Conservation (phyloP, 257 asterid species). For the Leptodermis oblonga region DNA sequence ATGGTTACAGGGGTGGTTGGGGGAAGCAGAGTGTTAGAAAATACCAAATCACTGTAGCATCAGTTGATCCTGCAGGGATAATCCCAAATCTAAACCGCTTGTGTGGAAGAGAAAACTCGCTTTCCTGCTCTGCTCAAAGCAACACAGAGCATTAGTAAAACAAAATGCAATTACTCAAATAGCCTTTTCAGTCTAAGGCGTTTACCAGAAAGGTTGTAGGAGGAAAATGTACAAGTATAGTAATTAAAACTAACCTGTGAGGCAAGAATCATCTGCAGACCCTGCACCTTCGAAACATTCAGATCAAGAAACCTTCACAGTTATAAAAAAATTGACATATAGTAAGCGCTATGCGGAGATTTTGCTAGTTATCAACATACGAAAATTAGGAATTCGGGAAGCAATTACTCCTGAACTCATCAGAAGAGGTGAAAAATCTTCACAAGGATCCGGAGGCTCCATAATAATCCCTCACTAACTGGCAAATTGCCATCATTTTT, state of each 20-base stretch:
- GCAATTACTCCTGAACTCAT: conserved; percentile 36
- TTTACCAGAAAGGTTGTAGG: not conserved
- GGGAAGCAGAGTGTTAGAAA: conserved; percentile 15
- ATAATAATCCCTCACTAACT: conserved; percentile 29
- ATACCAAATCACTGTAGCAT: conserved; percentile 91
- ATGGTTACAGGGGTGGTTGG: too few relatives aligned
- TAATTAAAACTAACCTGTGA: conserved; percentile 27
- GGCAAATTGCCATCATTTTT: conserved; percentile 35
- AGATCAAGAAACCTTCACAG: conserved; percentile 23
- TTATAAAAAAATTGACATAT: conserved; percentile 11
- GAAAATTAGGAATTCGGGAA: conserved; percentile 34
- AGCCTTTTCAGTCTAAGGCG: too few relatives aligned
- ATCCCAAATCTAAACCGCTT: conserved; percentile 81
- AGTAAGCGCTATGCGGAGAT: conserved; percentile 13
- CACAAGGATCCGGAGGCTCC: conserved; percentile 43
- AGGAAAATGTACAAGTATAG: conserved; percentile 1
- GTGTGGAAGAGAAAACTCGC: conserved; percentile 59
- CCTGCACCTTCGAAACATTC: conserved; percentile 32
- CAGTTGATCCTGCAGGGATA: conserved; percentile 99
- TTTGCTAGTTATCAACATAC: conserved; percentile 40
- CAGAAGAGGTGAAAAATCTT: conserved; percentile 68
- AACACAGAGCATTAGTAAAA: conserved; percentile 22
- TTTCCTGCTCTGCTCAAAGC: conserved; percentile 48
- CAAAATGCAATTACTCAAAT: conserved; percentile 6
- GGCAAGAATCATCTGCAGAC: conserved; percentile 28